Evolutionary conservation across 805 yeast species (phyloP), one percentile per base, ranked within the genome.

Genomic region (Candida rishiriensis): DNA sequence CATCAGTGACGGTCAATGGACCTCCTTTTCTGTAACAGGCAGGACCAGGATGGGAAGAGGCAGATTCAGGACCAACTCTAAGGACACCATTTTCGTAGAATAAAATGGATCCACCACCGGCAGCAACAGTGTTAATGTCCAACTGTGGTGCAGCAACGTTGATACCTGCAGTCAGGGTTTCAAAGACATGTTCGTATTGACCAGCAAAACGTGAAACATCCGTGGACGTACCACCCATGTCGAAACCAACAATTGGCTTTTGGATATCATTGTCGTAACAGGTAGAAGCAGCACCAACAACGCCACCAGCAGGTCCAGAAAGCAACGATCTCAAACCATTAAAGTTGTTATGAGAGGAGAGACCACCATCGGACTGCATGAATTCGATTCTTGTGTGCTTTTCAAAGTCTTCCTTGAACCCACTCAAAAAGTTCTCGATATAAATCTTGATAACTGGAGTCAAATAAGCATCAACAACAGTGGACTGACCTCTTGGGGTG

Each of bases 11-110:
- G 0, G 95, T 85, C 46, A 86, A 63, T 1, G 88, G 90, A n/a
- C 95, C 95, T 12, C 84, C 83, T 54, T 85, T 86, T 43, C 89
- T 70, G 63, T 86, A 86, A 55, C 89, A 84, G 3, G 88, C 87
- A 2, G 95, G 93, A 4, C 95, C 95, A 4, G 95, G 95, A 55
- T 86, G 88, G 1, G 93, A 84, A 10, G 87, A 73, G 6, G 95
- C 93, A 43, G 88, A 79, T 52, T 83, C 89, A 0, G 95, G 95
- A 1, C 95, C 95, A 7, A 86, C 95, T 7, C 72, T 76, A 56
- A 85, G 84, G 18, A 83, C 63, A 3, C 88, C 88, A 56, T 81
- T 81, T 52, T 75, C 72, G 77, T 83, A 83, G 43, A 70, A 69
- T 38, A 84, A 58, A 38, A 79, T 76, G 2, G 87, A 80, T 6